Percentiles rank a stretch among this genome's conserved stretches.
phyloP scores from a whole-genome alignment of 2,329 filamentous ascomycete genomes.

The Aspergillus sp. region DNA sequence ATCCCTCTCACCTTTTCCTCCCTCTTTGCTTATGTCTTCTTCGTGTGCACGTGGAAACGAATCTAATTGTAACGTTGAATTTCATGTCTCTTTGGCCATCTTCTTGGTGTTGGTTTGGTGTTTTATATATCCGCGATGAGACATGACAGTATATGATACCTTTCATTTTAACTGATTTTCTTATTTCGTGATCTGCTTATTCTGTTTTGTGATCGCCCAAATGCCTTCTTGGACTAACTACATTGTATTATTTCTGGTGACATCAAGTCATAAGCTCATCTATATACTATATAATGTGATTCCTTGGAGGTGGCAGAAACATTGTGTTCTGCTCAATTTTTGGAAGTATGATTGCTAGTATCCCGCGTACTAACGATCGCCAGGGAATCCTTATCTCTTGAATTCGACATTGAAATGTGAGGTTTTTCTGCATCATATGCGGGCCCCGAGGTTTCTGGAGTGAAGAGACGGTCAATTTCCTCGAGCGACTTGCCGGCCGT shows the following conservation, averaged over 20 bases:
- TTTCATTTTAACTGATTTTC: not conserved
- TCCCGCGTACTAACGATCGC: not conserved
- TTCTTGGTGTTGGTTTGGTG: not conserved
- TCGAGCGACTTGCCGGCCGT: slow-evolving; percentile 35
- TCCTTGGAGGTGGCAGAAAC: too few relatives aligned
- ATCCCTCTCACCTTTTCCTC: not conserved
- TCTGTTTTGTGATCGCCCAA: not conserved
- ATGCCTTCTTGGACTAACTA: too few relatives aligned
- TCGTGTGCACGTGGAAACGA: too few relatives aligned
- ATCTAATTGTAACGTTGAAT: not conserved
- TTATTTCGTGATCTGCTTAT: not conserved
- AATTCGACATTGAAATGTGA: not conserved
- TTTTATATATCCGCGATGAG: not conserved
- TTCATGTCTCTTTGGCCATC: not conserved
- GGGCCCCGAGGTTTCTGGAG: not conserved
- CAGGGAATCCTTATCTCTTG: not conserved
- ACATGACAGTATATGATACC: not conserved
- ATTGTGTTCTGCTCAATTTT: not conserved
- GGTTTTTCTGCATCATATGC: not conserved
- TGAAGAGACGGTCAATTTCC: slow-evolving; percentile 34
- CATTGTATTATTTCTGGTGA: not conserved
- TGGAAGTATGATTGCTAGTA: not conserved
- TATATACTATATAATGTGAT: not conserved
- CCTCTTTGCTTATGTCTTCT: too few relatives aligned
- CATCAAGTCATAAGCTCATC: not conserved